These are phyloP conservation scores for Emergomyces orientalis DNA, from an alignment of 2,329 filamentous ascomycete genomes.

Conservation along the genomic window DNA sequence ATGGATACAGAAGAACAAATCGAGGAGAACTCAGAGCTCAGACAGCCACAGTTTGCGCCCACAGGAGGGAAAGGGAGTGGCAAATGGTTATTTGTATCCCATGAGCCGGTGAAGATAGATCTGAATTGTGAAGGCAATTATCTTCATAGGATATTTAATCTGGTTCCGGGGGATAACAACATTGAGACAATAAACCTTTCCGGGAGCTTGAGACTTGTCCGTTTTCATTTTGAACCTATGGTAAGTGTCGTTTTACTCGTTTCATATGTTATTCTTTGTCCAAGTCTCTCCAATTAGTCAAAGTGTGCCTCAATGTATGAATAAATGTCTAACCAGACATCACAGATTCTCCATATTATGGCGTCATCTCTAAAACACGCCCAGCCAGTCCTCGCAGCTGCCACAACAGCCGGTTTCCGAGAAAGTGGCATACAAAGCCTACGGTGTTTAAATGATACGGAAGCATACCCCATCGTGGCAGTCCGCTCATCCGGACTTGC, in stretches of 20 bases:
- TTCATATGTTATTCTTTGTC: neutral
- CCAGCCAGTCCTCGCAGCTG: conserved; percentile 64
- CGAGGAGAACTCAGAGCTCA: conserved; percentile 18
- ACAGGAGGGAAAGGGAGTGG: conserved; percentile 80
- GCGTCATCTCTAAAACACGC: conserved; percentile 66
- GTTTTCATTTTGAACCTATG: conserved; percentile 94
- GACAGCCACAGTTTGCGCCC: conserved; percentile 41
- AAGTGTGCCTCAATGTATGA: neutral
- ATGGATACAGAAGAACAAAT: conserved; percentile 16
- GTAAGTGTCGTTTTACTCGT: conserved; percentile 43
- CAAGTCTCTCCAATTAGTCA: neutral
- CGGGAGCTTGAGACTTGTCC: conserved; percentile 48
- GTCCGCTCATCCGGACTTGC: conserved; percentile 74
- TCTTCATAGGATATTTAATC: conserved; percentile 35
- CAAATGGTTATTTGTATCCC: conserved; percentile 79
- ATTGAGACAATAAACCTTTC: conserved; percentile 33
- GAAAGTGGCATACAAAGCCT: conserved; percentile 69
- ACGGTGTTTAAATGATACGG: conserved; percentile 39
- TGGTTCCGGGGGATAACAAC: conserved; percentile 29
- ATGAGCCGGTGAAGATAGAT: conserved; percentile 52
- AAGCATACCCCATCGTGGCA: conserved; percentile 64
- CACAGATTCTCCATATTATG: conserved; percentile 78
- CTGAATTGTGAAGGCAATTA: conserved; percentile 21
- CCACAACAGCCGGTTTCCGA: conserved; percentile 72
- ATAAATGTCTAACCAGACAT: neutral